Percentiles rank a stretch among this genome's conserved stretches.
Conservation (phyloP, 2,329 filamentous ascomycete species). For the Metarhizium humberi region DNA sequence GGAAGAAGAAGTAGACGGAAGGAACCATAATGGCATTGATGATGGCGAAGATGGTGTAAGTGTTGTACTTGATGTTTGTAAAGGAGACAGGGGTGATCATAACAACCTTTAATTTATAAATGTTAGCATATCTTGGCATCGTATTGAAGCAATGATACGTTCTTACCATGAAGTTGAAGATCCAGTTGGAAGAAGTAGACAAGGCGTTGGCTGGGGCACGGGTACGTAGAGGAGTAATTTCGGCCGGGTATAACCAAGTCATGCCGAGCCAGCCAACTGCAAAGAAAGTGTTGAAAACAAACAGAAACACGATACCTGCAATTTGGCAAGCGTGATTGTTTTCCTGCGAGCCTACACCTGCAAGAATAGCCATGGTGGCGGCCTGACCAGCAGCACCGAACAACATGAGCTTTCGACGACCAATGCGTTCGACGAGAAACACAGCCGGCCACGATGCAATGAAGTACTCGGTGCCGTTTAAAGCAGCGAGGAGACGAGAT, state of each 20-base stretch:
- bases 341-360: slow-evolving; percentile 44
- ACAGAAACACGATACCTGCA: slow-evolving; percentile 57
- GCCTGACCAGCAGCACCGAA: slow-evolving; percentile 57
- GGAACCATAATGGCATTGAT: slow-evolving; percentile 54
- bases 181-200: slow-evolving; percentile 46
- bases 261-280: slow-evolving; percentile 50
- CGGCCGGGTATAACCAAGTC: slow-evolving; percentile 56
- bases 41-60: slow-evolving; percentile 57
- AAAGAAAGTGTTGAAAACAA: slow-evolving; percentile 50
- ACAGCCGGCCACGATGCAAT: slow-evolving; percentile 54
- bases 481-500: slow-evolving; percentile 45
- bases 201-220: slow-evolving; percentile 52
- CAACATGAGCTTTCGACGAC: slow-evolving; percentile 62
- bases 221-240: slow-evolving; percentile 59
- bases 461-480: slow-evolving; percentile 39
- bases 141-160: no score
- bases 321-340: slow-evolving; percentile 41
- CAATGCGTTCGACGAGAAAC: slow-evolving; percentile 56
- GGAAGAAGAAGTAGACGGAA: slow-evolving; percentile 52
- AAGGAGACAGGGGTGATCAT: slow-evolving; percentile 54
- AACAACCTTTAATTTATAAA: slow-evolving; percentile 30
- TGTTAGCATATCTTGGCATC: not conserved
- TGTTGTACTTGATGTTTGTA: slow-evolving; percentile 46
- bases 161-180: slow-evolving; percentile 49
- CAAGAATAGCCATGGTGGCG: slow-evolving; percentile 53